Conservation (phyloP, 305 asterid species). For the Caryopteris hybrid region DNA sequence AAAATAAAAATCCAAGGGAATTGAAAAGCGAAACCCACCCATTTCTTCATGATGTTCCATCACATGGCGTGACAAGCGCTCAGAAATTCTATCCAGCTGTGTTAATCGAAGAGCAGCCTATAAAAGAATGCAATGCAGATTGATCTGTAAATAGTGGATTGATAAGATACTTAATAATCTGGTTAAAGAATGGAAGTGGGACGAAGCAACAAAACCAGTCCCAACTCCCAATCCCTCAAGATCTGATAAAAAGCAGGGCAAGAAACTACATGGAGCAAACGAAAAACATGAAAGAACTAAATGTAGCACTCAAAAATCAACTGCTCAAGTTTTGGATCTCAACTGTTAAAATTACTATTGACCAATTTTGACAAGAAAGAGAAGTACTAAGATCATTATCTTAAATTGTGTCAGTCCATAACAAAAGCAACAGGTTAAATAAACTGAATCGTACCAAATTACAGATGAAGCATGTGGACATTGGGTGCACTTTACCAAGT, state of each 20-base stretch:
- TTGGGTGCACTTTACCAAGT: background rate
- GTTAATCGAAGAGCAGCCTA: constrained; percentile 91
- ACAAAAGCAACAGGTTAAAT: background rate
- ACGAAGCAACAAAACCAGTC: constrained; percentile 10
- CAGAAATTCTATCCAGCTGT: constrained; percentile 86
- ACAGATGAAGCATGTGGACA: too few species aligned
- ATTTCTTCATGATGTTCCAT: constrained; percentile 99
- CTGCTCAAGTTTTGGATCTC: constrained; percentile 7
- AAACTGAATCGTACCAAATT: background rate
- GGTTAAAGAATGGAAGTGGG: background rate
- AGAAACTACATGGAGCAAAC: background rate
- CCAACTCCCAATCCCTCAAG: background rate
- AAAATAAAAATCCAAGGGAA: constrained; percentile 14
- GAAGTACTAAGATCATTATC: background rate
- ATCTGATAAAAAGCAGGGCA: constrained; percentile 1
- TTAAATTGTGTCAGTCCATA: background rate
- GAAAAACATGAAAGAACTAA: background rate
- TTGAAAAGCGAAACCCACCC: constrained; percentile 60
- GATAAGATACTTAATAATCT: constrained; percentile 19
- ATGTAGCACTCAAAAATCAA: background rate
- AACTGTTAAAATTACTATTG: background rate
- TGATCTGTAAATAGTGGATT: constrained; percentile 23
- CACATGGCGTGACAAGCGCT: constrained; percentile 89
- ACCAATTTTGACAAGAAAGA: background rate
- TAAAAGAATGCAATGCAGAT: constrained; percentile 41